Percentiles rank a stretch among this genome's conserved stretches.
Conservation (phyloP, 83 land plant species). For the Larix sibirica region DNA sequence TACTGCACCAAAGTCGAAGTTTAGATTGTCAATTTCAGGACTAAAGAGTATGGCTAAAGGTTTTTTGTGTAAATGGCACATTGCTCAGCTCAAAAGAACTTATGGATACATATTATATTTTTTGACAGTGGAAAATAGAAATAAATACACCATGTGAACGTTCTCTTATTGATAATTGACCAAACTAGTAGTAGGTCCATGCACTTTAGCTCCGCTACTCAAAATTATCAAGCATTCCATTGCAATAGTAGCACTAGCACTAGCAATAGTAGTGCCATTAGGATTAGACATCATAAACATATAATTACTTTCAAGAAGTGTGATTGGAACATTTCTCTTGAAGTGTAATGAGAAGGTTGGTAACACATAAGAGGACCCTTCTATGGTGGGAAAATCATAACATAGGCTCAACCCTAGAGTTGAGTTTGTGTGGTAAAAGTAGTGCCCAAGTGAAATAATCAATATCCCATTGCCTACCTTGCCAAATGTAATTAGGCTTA, state of each 20-base stretch:
- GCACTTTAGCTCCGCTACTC: slow-evolving; percentile 41
- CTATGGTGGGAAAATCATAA: not conserved
- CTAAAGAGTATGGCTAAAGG: too few relatives aligned
- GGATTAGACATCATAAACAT: not conserved
- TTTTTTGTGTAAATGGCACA: too few relatives aligned
- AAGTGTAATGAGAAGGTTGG: slow-evolving; percentile 12
- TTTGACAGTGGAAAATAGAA: too few relatives aligned
- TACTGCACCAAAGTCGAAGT: too few relatives aligned
- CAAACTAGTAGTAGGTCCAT: slow-evolving; percentile 53
- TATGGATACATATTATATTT: too few relatives aligned
- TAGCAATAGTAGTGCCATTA: not conserved
- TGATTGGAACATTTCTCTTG: slow-evolving; percentile 8
- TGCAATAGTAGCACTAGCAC: not conserved
- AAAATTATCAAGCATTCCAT: slow-evolving; percentile 19
- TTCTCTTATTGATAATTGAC: slow-evolving; percentile 66
- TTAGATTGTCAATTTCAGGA: too few relatives aligned
- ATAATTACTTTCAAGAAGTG: slow-evolving; percentile 3
- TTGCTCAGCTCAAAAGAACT: too few relatives aligned
- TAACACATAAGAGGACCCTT: not conserved
- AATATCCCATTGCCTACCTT: slow-evolving; percentile 58
- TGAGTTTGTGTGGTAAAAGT: slow-evolving; percentile 46
- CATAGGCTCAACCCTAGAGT: not conserved
- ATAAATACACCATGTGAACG: slow-evolving; percentile 43
- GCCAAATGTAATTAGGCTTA: slow-evolving; percentile 29
- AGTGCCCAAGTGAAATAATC: slow-evolving; percentile 74